Conservation (phyloP, 2,329 filamentous ascomycete species). For the Fusarium sp. region DNA sequence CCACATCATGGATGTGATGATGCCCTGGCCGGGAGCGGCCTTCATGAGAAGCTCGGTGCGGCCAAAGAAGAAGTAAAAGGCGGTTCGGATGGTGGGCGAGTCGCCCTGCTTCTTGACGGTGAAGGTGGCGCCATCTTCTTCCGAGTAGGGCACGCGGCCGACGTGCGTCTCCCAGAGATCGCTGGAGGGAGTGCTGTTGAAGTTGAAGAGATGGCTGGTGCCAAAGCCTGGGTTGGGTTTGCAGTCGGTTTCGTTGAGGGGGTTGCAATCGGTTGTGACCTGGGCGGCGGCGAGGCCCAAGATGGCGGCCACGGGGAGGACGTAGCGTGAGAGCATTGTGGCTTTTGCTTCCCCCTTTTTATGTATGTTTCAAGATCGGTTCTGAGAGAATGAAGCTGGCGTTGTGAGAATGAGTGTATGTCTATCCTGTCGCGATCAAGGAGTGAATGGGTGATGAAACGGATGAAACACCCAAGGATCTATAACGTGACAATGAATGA, state of each 20-base stretch:
- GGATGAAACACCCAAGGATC: constrained; percentile 30
- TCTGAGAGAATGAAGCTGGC: neutral
- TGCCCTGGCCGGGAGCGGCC: constrained; percentile 76
- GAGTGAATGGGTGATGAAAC: constrained; percentile 33
- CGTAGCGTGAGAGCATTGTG: constrained; percentile 42
- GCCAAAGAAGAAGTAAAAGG: constrained; percentile 89
- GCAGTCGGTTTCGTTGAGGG: constrained; percentile 72
- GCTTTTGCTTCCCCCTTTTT: neutral
- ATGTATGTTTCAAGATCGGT: neutral
- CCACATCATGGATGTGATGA: constrained; percentile 84
- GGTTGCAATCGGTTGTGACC: constrained; percentile 80
- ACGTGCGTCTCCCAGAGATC: constrained; percentile 74
- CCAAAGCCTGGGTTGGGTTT: constrained; percentile 76
- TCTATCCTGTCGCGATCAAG: constrained; percentile 30
- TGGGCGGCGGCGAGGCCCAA: constrained; percentile 69
- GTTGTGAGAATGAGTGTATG: constrained; percentile 8
- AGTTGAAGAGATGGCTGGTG: constrained; percentile 68
- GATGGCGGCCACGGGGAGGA: constrained; percentile 51
- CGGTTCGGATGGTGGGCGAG: constrained; percentile 79
- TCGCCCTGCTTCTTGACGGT: constrained; percentile 75
- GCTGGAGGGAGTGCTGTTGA: constrained; percentile 68
- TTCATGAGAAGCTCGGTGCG: constrained; percentile 81
- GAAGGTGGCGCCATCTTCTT: constrained; percentile 73
- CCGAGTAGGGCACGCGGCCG: constrained; percentile 69
- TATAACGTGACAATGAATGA: constrained; percentile 15